Evolutionary conservation across 2,329 filamentous ascomycete genomes (phyloP).

Genomic region (Drechslerella stenobrocha): DNA sequence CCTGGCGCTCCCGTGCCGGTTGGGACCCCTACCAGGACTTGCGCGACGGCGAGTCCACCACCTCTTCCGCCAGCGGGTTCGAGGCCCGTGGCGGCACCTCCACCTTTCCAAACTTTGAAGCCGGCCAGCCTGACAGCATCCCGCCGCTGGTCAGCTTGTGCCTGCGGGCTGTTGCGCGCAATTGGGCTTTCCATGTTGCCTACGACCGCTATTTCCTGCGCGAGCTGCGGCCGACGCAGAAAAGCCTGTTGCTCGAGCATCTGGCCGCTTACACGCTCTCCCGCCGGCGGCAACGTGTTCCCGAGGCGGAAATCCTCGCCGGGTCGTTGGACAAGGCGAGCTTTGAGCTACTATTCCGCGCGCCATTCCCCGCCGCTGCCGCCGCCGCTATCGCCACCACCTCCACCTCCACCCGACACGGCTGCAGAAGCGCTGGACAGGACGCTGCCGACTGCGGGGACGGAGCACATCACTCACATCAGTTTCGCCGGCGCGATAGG

Average conservation of each 20-base stretch:
- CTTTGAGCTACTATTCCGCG: constrained; percentile 36
- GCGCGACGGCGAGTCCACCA: constrained; percentile 39
- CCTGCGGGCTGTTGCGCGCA: constrained; percentile 48
- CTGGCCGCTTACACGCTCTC: constrained; percentile 41
- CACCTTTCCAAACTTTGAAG: constrained; percentile 32
- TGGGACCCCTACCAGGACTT: constrained; percentile 33
- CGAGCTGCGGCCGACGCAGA: constrained; percentile 48
- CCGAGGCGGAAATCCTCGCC: constrained; percentile 19
- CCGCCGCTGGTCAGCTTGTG: constrained; percentile 41
- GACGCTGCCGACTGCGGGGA: constrained; percentile 15
- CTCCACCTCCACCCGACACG: too few species aligned
- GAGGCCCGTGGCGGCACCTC: constrained; percentile 33
- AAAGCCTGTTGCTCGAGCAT: constrained; percentile 49
- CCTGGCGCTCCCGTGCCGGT: constrained; percentile 34
- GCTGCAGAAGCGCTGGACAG: constrained; percentile 13
- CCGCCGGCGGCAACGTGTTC: constrained; percentile 23
- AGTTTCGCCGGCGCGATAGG: constrained; percentile 50
- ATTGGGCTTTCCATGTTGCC: constrained; percentile 49
- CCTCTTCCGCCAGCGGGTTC: constrained; percentile 42
- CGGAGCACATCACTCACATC: constrained; percentile 50
- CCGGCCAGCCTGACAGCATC: constrained; percentile 29
- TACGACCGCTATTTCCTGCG: constrained; percentile 52
- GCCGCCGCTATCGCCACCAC: constrained; percentile 9
- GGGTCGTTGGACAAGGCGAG: constrained; percentile 24
- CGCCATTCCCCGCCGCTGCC: constrained; percentile 21